Base-by-base conservation (phyloP, 257 asterid species). In the Nicotiana benthamiana region DNA sequence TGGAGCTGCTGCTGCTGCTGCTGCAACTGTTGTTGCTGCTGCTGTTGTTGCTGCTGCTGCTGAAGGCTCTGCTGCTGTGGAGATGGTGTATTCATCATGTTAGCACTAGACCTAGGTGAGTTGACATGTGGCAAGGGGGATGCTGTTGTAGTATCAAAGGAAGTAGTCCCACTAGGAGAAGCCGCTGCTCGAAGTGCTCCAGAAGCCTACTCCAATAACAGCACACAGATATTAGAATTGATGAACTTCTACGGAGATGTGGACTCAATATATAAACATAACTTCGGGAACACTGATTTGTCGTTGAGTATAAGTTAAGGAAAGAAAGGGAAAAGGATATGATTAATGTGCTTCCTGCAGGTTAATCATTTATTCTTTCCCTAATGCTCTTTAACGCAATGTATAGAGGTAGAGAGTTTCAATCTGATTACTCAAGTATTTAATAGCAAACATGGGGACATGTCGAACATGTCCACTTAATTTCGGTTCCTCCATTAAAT, bases 31-130 rank as follows among this genome's bases (percentile, higher is more conserved):
- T 87, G 97, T 40, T 85, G 94, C 59, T 82, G 91, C 43, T 84
- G 90, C 26, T 88, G 94, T 59, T 88, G 93, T 79, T 86, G 91
- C 64, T 66, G 75, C 9, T 82, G 89, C 67, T 86, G 93, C 75
- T 89, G 91, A 62, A 86, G 93, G 26, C 87, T 66, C 76, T 91
- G 97, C 74, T 93, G 99, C 87, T 95, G 99, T 51, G 99, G 99
- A 86, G 99, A 95, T 59, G 98, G 98, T 28, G 97, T 93, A 88
- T 93, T 95, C 98, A 95, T 93, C 83, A 95, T 89, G 85, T 87
- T 93, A 67, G 94, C 87, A 84, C 92, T 90, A 68, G 99, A 92
- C 83, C 98, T 90, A 5, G 99, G 98, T 18, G 99, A 95, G 86
- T 93, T 95, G 81, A 94, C 93, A 86, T 95, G 94, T 83, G 88